These are phyloP conservation scores for Plasmodium vinckei DNA, from an alignment of 169 alveolate species.

Conservation along the genomic window DNA sequence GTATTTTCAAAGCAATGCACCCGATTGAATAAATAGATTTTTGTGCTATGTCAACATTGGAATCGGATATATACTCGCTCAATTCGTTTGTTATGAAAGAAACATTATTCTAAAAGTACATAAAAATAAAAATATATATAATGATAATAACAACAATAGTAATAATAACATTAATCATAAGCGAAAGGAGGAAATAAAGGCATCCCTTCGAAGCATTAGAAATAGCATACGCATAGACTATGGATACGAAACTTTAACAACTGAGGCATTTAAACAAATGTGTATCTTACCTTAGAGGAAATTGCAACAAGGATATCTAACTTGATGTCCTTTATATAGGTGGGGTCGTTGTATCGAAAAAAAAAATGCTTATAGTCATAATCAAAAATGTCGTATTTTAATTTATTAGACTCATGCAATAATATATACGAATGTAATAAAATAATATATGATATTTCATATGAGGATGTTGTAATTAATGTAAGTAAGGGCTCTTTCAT, in stretches of 20 bases:
- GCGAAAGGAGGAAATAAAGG: too few relatives aligned
- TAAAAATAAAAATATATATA: neutral
- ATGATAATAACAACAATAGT: too few relatives aligned
- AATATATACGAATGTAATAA: constrained; percentile 80
- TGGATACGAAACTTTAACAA: too few relatives aligned
- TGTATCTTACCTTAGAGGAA: constrained; percentile 82
- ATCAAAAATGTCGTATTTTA: constrained; percentile 73
- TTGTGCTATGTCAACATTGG: constrained; percentile 92
- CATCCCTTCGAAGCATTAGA: too few relatives aligned
- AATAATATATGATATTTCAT: constrained; percentile 87
- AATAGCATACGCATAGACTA: too few relatives aligned
- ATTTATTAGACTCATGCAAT: constrained; percentile 69
- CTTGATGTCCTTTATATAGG: constrained; percentile 88
- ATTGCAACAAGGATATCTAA: constrained; percentile 85
- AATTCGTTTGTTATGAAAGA: constrained; percentile 91
- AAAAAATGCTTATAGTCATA: constrained; percentile 87
- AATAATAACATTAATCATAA: too few relatives aligned
- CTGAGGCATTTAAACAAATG: neutral
- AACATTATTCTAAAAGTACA: constrained; percentile 82
- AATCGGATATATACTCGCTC: constrained; percentile 95
- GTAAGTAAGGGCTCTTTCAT: constrained; percentile 88
- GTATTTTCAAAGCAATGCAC: constrained; percentile 91
- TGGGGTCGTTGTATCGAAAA: constrained; percentile 88
- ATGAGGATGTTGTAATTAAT: constrained; percentile 82
- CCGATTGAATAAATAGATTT: constrained; percentile 93